Conservation (phyloP, 768 basidiomycete species). For the Clitopilus passeckerianus region DNA sequence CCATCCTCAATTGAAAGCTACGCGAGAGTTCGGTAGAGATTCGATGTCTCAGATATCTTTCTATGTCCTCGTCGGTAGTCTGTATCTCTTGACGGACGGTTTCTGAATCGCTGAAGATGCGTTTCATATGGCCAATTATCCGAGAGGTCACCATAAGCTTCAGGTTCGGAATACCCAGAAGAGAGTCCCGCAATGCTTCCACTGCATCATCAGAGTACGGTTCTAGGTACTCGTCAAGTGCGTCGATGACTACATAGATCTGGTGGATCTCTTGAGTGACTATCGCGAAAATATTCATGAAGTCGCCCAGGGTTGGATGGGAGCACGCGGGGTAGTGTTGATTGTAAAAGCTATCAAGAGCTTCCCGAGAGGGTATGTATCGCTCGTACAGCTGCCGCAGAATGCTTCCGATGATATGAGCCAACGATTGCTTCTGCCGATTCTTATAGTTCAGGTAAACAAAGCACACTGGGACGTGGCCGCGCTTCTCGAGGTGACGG, state of each 20-base stretch:
- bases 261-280: neutral
- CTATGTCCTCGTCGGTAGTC: neutral
- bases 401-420: neutral
- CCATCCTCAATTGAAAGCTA: neutral
- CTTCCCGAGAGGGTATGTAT: neutral
- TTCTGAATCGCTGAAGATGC: neutral
- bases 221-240: neutral
- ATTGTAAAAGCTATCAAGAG: neutral
- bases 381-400: neutral
- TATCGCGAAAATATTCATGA: neutral
- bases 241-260: neutral
- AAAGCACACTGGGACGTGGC: neutral
- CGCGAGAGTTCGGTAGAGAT: neutral
- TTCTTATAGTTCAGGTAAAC: neutral
- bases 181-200: neutral
- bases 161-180: neutral
- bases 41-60: neutral
- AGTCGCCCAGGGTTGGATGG: neutral
- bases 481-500: neutral
- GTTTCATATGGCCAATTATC: neutral
- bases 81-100: neutral
- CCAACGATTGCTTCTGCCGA: neutral
- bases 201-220: neutral
- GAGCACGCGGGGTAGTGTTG: neutral
- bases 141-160: neutral